Evolutionary conservation across 441 rosid genomes (phyloP), one percentile per base, ranked within the genome.

Genomic region (Syzygium syzygioides): DNA sequence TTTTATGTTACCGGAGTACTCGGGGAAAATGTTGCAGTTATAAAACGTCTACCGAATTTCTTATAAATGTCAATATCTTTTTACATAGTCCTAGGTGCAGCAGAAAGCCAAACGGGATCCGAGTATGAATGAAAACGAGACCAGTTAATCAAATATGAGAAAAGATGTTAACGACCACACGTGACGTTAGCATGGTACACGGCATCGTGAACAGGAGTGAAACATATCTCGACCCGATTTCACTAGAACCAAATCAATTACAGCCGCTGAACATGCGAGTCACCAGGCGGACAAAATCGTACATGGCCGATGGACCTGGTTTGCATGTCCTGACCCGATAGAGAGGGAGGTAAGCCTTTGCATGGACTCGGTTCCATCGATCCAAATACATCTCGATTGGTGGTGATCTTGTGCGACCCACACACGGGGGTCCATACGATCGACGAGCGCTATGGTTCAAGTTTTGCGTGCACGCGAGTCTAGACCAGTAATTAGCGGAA

Each of bases 131-230:
- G 10, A n/a, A 23, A 12, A 3, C 0, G 17, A 14, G 83, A 76
- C 12, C 1, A 5, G 3, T 6, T 41, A 41, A 48, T 76, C 15
- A 37, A 41, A 23, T 76, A 10, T 2, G 0, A 41, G 48, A 45
- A 45, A 45, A 45, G 9, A 45, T 45, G 48, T 7, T 45, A 45
- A 45, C 48, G 48, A 45, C 9, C 48, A 1, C 14, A 76, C 7
- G 14, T 13, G 53, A 76, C 10, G 1, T 6, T 37, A 20, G 25
- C 6, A 9, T 1, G 0, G 0, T 37, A 71, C 14, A 20, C 0
- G 2, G 26, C 80, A 37, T 71, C 14, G 23, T 5, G 80, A 15
- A 37, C 7, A 37, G 50, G 14, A 71, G 80, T 25, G 28, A 71
- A 4, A 23, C 18, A 41, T 76, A 50, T 20, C 6, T 20, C 17